Evolutionary conservation across 371 early-diverging fungal species (phyloP).

Genomic region (Thermomucor indicae-seudaticae): DNA sequence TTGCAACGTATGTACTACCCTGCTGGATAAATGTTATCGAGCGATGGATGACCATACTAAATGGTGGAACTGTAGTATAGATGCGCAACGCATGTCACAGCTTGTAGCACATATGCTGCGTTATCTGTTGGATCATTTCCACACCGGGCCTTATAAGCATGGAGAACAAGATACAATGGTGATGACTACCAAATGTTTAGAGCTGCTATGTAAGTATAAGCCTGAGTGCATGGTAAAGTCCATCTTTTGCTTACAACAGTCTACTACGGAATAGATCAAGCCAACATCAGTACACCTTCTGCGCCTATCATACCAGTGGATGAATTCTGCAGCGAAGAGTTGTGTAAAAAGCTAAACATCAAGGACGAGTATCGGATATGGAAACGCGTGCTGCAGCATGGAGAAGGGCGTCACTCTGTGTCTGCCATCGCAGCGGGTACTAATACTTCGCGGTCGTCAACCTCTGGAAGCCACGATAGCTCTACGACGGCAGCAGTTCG

Average conservation of each 20-base stretch:
- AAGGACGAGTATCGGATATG: slow-evolving; percentile 79
- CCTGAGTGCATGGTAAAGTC: slow-evolving; percentile 13
- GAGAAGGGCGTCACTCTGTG: slow-evolving; percentile 37
- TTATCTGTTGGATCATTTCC: slow-evolving; percentile 47
- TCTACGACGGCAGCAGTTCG: slow-evolving; percentile 3
- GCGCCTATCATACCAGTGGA: slow-evolving; percentile 39
- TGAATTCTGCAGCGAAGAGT: slow-evolving; percentile 58
- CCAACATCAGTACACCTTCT: slow-evolving; percentile 6
- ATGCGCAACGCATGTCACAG: slow-evolving; percentile 12
- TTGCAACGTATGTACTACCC: slow-evolving; percentile 15
- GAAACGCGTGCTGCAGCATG: slow-evolving; percentile 42
- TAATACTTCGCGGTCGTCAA: too few species aligned
- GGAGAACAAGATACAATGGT: slow-evolving; percentile 60
- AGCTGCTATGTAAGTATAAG: slow-evolving; percentile 54
- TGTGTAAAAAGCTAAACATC: slow-evolving; percentile 64
- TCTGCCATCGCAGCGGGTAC: slow-evolving; percentile 19
- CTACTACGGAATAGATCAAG: slow-evolving; percentile 19
- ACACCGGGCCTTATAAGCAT: slow-evolving; percentile 39
- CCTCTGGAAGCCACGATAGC: too few species aligned
- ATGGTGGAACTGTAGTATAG: slow-evolving; percentile 12
- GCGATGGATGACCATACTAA: too few species aligned
- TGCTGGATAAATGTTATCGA: too few species aligned
- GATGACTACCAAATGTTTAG: slow-evolving; percentile 57
- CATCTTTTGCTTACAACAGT: slow-evolving; percentile 6
- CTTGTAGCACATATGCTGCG: slow-evolving; percentile 23